Conservation (phyloP, 305 asterid species). For the Fraxinus sp. region DNA sequence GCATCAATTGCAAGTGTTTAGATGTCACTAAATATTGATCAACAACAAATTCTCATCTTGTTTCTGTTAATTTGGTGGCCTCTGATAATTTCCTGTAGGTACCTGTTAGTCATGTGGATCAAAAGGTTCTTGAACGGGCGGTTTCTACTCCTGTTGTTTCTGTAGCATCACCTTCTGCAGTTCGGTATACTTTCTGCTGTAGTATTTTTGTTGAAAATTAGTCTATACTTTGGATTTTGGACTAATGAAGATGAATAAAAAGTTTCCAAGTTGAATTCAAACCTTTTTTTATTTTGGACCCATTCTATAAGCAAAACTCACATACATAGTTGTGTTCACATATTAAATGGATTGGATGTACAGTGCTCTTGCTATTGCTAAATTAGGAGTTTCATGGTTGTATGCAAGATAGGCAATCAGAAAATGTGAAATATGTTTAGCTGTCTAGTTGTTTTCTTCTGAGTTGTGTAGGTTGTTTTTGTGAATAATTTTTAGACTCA, state of each 20-base stretch:
- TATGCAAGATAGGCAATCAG: not conserved
- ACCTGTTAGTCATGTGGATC: conserved; percentile 57
- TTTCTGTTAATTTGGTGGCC: not conserved
- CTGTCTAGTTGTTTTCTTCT: not conserved
- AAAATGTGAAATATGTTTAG: not conserved
- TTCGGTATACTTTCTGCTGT: conserved; percentile 43
- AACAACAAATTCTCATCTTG: not conserved
- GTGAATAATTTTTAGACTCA: not conserved
- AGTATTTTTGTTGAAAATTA: not conserved
- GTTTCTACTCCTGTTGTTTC: conserved; percentile 71
- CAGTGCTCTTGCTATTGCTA: not conserved
- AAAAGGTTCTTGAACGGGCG: conserved; percentile 47
- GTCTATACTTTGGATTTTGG: not conserved
- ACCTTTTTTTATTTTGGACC: not conserved
- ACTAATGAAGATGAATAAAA: not conserved
- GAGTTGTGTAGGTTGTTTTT: not conserved
- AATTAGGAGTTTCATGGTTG: not conserved
- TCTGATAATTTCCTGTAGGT: conserved; percentile 37
- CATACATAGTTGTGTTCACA: not conserved
- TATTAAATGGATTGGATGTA: not conserved
- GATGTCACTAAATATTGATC: not conserved
- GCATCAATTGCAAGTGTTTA: not conserved
- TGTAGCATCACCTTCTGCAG: conserved; percentile 81
- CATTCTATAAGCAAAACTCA: not conserved
- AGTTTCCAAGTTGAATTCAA: not conserved